phyloP scores from a whole-genome alignment of 208 protist genomes.

The Trypanosoma congolense region DNA sequence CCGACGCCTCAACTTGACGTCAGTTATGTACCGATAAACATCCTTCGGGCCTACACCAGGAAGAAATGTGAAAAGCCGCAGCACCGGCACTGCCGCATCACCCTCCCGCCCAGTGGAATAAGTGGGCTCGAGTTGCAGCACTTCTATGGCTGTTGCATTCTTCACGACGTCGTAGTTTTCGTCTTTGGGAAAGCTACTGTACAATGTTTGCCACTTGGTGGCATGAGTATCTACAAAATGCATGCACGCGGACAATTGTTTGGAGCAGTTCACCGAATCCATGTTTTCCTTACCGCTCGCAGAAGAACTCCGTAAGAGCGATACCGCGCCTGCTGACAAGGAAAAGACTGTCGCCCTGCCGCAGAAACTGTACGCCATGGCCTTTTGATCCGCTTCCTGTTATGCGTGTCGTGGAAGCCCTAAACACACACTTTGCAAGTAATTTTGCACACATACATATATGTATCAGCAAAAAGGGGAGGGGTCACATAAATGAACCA shows the following conservation, averaged over 20 bases:
- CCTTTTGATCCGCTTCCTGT: no score
- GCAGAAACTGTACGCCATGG: no score
- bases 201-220: slow-evolving; percentile 23
- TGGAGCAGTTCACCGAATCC: slow-evolving; percentile 1
- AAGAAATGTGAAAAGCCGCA: slow-evolving; percentile 55
- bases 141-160: slow-evolving; percentile 25
- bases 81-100: slow-evolving; percentile 30
- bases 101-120: slow-evolving; percentile 21
- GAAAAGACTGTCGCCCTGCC: no score
- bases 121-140: slow-evolving; percentile 26
- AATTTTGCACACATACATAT: no score
- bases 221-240: slow-evolving; percentile 23
- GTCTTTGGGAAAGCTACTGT: slow-evolving; percentile 8
- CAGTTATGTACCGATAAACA: slow-evolving; percentile 39
- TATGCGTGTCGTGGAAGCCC: no score
- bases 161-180: slow-evolving; percentile 4
- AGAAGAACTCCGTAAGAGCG: not conserved
- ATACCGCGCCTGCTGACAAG: not conserved
- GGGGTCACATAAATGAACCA: no score
- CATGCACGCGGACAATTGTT: slow-evolving; percentile 16
- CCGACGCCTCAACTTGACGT: slow-evolving; percentile 26
- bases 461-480: no score
- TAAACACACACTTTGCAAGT: no score
- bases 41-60: slow-evolving; percentile 27
- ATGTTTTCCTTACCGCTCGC: not conserved